phyloP scores from a whole-genome alignment of 2,329 filamentous ascomycete species.

The Pleoardoris graminearum region DNA sequence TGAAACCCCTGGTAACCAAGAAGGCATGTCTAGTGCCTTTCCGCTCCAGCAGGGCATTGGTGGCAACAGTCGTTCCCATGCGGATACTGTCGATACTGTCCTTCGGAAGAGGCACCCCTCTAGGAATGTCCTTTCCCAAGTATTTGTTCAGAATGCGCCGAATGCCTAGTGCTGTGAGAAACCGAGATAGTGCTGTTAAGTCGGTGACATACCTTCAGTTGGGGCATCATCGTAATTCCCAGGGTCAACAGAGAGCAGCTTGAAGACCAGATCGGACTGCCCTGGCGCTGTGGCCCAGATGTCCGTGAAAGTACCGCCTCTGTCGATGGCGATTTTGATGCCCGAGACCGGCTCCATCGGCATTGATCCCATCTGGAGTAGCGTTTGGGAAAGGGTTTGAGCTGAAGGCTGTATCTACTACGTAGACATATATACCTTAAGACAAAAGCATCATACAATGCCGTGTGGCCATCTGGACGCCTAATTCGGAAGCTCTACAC shows the following conservation, averaged over 20 bases:
- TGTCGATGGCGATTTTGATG: slow-evolving; percentile 2
- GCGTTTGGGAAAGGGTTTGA: not conserved
- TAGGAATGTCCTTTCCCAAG: slow-evolving; percentile 19
- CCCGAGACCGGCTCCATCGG: not conserved
- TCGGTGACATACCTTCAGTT: slow-evolving; percentile 23
- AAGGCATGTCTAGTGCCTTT: slow-evolving; percentile 17
- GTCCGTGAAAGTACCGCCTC: slow-evolving; percentile 39
- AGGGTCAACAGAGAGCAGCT: slow-evolving; percentile 36
- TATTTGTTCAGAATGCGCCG: slow-evolving; percentile 32
- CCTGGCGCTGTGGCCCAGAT: slow-evolving; percentile 14
- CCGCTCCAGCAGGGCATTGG: slow-evolving; percentile 30
- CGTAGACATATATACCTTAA: not conserved
- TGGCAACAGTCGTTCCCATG: slow-evolving; percentile 30
- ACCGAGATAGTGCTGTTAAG: not conserved
- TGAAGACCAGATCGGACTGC: slow-evolving; percentile 34
- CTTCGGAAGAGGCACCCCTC: slow-evolving; percentile 25
- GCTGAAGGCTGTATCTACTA: not conserved
- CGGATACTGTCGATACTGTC: slow-evolving; percentile 23
- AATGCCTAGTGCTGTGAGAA: slow-evolving; percentile 14
- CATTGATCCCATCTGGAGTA: slow-evolving; percentile 1
- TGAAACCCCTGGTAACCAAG: slow-evolving; percentile 25
- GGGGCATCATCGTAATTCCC: slow-evolving; percentile 38
- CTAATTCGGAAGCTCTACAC: not conserved
- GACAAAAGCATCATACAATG: not conserved
- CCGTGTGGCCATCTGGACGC: not conserved